Percentiles rank a stretch among this genome's conserved stretches.
Evolutionary conservation across 805 yeast species (phyloP).

Genomic region (Cyberlindnera lachancei): DNA sequence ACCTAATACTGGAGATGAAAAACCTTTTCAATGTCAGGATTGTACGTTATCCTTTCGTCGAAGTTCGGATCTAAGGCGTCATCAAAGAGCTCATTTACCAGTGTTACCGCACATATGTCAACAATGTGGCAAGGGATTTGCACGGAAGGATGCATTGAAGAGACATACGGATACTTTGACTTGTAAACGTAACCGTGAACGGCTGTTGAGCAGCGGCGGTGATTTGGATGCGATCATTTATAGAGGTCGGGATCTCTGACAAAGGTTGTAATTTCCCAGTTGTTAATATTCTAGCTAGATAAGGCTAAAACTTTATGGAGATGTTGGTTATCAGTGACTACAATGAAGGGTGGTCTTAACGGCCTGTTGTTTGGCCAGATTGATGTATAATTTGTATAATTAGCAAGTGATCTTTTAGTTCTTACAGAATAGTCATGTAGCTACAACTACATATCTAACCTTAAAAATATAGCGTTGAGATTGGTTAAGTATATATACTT

Average conservation of each 20-base stretch:
- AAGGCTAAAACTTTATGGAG: no score
- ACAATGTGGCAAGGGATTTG: slow-evolving; percentile 75
- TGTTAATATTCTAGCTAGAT: not conserved
- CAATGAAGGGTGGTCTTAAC: no score
- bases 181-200: slow-evolving; percentile 63
- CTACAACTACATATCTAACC: no score
- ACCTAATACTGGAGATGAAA: slow-evolving; percentile 14
- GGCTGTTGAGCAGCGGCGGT: slow-evolving; percentile 32
- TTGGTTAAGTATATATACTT: no score
- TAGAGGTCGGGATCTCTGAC: slow-evolving; percentile 1
- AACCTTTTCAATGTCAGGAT: slow-evolving; percentile 48
- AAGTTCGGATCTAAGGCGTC: slow-evolving; percentile 64
- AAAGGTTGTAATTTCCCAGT: not conserved
- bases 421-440: no score
- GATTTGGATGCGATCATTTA: slow-evolving; percentile 27
- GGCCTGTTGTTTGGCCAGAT: no score
- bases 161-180: slow-evolving; percentile 70
- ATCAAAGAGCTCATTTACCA: slow-evolving; percentile 65
- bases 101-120: slow-evolving; percentile 72
- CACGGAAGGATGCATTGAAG: slow-evolving; percentile 74
- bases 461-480: no score
- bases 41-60: slow-evolving; percentile 62
- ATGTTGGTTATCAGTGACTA: no score
- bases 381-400: no score
- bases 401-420: no score